Conservation (phyloP, 2,329 filamentous ascomycete species). For the Cercospora zeina region DNA sequence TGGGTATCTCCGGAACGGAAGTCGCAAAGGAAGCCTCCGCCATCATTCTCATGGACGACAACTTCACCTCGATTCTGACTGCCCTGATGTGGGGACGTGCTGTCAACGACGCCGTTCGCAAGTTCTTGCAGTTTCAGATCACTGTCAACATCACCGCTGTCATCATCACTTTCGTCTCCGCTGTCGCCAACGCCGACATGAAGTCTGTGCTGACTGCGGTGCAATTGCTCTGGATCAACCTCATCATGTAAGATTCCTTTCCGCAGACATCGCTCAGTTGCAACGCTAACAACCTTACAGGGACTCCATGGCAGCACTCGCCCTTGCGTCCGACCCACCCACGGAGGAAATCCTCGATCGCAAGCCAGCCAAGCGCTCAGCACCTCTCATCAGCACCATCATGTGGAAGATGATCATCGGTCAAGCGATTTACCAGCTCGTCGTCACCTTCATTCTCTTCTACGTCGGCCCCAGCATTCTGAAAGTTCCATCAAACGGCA, state of each 20-base stretch:
- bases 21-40: constrained; percentile 64
- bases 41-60: constrained; percentile 64
- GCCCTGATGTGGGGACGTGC: constrained; percentile 63
- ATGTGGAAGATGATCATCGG: constrained; percentile 99
- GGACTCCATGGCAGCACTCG: constrained; percentile 91
- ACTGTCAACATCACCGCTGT: constrained; percentile 93
- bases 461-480: constrained; percentile 68
- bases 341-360: constrained; percentile 76
- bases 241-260: constrained; percentile 65
- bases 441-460: constrained; percentile 76
- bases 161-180: constrained; percentile 80
- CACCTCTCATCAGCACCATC: constrained; percentile 75
- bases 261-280: not conserved
- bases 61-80: constrained; percentile 63
- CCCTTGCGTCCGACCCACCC: constrained; percentile 84
- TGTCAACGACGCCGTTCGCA: constrained; percentile 57
- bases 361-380: constrained; percentile 72
- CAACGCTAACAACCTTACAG: constrained; percentile 12
- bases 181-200: constrained; percentile 69
- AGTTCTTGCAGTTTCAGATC: constrained; percentile 68
- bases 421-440: constrained; percentile 84
- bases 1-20: constrained; percentile 66
- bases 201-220: constrained; percentile 80
- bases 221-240: constrained; percentile 91
- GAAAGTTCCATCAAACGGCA: constrained; percentile 50